Conservation (phyloP, 2,329 filamentous ascomycete genomes). For the Colletotrichum filicis region DNA sequence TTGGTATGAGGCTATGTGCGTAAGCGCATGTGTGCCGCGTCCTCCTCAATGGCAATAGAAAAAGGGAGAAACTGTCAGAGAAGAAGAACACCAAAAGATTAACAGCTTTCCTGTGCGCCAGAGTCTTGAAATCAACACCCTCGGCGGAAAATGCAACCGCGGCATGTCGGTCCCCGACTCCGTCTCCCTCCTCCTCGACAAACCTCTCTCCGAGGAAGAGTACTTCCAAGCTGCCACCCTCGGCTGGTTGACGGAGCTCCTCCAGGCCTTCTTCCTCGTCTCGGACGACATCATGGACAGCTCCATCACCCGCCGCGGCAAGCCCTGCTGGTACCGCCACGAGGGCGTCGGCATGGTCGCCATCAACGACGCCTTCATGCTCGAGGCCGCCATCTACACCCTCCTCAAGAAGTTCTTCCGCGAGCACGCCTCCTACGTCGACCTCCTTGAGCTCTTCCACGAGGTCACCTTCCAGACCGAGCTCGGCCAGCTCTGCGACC, state of each 20-base stretch:
- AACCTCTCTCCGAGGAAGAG: conserved; percentile 80
- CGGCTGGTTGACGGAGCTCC: conserved; percentile 97
- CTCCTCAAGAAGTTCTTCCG: conserved; percentile 96
- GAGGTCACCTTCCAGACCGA: conserved; percentile 95
- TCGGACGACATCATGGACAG: conserved; percentile 99
- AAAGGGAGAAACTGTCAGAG: background rate
- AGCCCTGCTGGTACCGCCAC: conserved; percentile 96
- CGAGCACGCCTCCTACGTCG: conserved; percentile 85
- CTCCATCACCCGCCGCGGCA: conserved; percentile 92
- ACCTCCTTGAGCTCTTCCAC: conserved; percentile 96
- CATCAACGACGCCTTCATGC: conserved; percentile 98
- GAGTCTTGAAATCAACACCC: conserved; percentile 86
- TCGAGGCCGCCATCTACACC: conserved; percentile 89
- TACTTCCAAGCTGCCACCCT: conserved; percentile 90
- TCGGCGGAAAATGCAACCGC: conserved; percentile 98
- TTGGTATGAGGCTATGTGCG: background rate
- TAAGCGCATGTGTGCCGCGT: background rate
- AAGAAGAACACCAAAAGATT: background rate
- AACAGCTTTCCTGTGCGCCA: conserved; percentile 47
- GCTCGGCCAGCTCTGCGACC: conserved; percentile 92
- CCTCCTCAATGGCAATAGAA: background rate
- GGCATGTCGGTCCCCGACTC: conserved; percentile 98
- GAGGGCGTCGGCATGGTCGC: conserved; percentile 92
- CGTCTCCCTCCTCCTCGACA: conserved; percentile 78
- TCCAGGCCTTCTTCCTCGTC: conserved; percentile 98